Evolutionary conservation across 352 stramenopile species (phyloP).

Genomic region (Globisporangium nunn): DNA sequence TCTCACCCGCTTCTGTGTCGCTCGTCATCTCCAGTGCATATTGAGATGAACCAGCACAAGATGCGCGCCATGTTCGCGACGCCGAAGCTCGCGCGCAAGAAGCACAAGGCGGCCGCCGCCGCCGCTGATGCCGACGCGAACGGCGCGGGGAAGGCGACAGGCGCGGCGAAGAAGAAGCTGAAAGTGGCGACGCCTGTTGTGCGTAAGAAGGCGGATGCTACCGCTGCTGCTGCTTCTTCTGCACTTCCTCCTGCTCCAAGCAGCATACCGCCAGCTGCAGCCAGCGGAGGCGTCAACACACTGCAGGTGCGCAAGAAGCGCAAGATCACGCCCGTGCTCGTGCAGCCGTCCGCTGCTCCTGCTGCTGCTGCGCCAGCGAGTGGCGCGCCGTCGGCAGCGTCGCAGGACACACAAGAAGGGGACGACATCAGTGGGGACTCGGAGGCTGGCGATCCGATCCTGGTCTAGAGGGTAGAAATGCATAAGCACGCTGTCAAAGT

Average conservation of each 20-base stretch:
- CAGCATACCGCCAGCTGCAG: conserved; percentile 3
- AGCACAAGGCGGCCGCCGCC: conserved; percentile 18
- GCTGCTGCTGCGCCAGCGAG: neutral
- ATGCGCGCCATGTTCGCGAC: conserved; percentile 53
- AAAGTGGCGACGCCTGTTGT: conserved; percentile 15
- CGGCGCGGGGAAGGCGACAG: conserved; percentile 3
- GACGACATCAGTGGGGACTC: neutral
- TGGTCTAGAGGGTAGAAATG: neutral
- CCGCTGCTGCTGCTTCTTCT: neutral
- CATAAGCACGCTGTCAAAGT: neutral
- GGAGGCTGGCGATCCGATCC: neutral
- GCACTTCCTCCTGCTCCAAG: neutral
- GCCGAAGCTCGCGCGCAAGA: conserved; percentile 60
- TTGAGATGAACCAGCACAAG: conserved; percentile 39
- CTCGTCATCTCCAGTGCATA: conserved; percentile 22
- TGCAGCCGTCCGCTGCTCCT: conserved; percentile 8
- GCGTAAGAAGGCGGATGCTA: conserved; percentile 11
- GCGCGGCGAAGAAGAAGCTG: conserved; percentile 20
- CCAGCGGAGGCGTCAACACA: conserved; percentile 32
- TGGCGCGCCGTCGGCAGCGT: neutral
- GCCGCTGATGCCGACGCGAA: neutral
- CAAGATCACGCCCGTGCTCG: conserved; percentile 52
- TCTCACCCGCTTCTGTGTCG: neutral
- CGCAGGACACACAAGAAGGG: neutral
- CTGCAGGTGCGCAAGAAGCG: conserved; percentile 82